A percentile compares a stretch with the other conserved stretches of the same genome.
These are phyloP conservation scores for Phytopythium delawarense DNA, from an alignment of 352 stramenopile species.

Conservation along the genomic window DNA sequence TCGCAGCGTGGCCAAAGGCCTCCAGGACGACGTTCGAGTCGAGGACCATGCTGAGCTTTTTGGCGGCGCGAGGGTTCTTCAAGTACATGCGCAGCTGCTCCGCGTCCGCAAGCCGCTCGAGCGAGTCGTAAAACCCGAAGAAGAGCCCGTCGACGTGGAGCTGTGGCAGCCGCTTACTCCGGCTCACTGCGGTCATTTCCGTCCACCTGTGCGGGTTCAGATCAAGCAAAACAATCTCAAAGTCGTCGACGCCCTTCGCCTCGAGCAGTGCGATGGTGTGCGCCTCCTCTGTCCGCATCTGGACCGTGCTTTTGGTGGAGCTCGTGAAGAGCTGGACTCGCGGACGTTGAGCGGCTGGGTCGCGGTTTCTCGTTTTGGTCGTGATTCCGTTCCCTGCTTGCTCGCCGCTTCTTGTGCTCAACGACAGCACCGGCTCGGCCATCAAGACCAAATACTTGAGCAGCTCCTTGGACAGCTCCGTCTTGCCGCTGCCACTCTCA, in stretches of 20 bases:
- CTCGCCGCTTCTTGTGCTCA: not conserved
- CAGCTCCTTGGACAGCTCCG: constrained; percentile 70
- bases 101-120: constrained; percentile 73
- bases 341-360: constrained; percentile 8
- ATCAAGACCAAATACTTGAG: constrained; percentile 74
- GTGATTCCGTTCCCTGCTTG: not conserved
- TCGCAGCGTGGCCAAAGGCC: constrained; percentile 65
- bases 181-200: constrained; percentile 65
- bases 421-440: constrained; percentile 31
- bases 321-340: constrained; percentile 72
- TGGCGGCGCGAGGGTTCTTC: constrained; percentile 56
- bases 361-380: not conserved
- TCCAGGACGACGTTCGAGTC: constrained; percentile 77
- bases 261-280: constrained; percentile 72
- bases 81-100: constrained; percentile 80
- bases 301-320: constrained; percentile 78
- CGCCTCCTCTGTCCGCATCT: constrained; percentile 77
- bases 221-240: constrained; percentile 72
- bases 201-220: constrained; percentile 54
- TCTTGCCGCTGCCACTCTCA: constrained; percentile 76
- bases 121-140: constrained; percentile 78
- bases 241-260: constrained; percentile 56
- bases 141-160: constrained; percentile 68
- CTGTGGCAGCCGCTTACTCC: constrained; percentile 68
- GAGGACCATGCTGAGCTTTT: constrained; percentile 54